Evolutionary conservation across 768 basidiomycete species (phyloP).

Genomic region (Trametes gibbosa): DNA sequence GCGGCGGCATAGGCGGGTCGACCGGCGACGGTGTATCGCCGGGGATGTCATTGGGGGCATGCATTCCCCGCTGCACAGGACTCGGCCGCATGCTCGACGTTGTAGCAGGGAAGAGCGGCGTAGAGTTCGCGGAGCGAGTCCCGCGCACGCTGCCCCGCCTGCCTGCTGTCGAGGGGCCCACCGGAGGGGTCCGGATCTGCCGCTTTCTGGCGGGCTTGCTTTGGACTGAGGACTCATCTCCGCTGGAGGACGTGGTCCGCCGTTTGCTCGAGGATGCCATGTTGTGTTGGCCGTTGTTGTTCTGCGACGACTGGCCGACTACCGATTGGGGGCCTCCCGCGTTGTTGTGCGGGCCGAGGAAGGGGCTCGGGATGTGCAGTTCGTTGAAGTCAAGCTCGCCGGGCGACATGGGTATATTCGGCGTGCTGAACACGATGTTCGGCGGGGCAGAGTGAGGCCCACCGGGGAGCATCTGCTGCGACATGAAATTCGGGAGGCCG

Average conservation of each 20-base stretch:
- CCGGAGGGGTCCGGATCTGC: slow-evolving; percentile 37
- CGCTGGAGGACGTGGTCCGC: slow-evolving; percentile 50
- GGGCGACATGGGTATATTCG: slow-evolving; percentile 38
- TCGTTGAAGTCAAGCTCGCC: slow-evolving; percentile 60
- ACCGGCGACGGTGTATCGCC: slow-evolving; percentile 81
- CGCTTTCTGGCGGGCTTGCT: slow-evolving; percentile 49
- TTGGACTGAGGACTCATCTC: slow-evolving; percentile 40
- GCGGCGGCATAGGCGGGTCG: slow-evolving; percentile 86
- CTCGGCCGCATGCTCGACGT: slow-evolving; percentile 38
- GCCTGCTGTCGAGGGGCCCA: slow-evolving; percentile 2
- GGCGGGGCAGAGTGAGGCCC: slow-evolving; percentile 63
- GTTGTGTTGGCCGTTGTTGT: slow-evolving; percentile 15
- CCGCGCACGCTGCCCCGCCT: slow-evolving; percentile 18
- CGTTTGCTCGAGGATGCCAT: slow-evolving; percentile 44
- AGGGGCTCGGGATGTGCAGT: slow-evolving; percentile 78
- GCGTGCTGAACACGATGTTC: slow-evolving; percentile 59
- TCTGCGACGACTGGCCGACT: not conserved
- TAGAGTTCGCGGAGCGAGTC: slow-evolving; percentile 57
- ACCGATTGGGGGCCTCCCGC: slow-evolving; percentile 20
- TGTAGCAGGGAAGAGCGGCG: slow-evolving; percentile 44
- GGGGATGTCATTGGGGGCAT: slow-evolving; percentile 23
- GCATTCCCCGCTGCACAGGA: slow-evolving; percentile 39
- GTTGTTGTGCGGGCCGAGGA: slow-evolving; percentile 62
- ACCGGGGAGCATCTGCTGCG: slow-evolving; percentile 27
- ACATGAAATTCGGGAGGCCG: slow-evolving; percentile 25